phyloP scores from a whole-genome alignment of 257 asterid species.

The Euphrasia confusa region DNA sequence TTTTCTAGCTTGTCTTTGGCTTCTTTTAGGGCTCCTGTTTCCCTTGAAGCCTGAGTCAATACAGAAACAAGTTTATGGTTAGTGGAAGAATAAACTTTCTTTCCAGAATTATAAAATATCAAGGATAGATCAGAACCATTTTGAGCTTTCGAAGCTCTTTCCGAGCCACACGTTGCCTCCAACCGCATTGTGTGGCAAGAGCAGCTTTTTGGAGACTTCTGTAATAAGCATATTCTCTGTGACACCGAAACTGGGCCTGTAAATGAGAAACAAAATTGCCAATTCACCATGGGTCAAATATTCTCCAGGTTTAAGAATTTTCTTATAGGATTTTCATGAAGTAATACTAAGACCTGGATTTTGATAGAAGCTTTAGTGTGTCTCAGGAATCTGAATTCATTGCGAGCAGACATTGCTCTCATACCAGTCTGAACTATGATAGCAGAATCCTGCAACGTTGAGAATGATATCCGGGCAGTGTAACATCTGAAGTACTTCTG shows the following conservation, averaged over 20 bases:
- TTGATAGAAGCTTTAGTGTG: constrained; percentile 85
- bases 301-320: constrained; percentile 24
- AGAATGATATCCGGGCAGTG: constrained; percentile 58
- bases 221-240: constrained; percentile 59
- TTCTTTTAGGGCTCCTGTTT: constrained; percentile 94
- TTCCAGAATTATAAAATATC: constrained; percentile 22
- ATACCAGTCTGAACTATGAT: constrained; percentile 79
- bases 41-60: constrained; percentile 75
- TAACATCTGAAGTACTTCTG: constrained; percentile 84
- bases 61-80: constrained; percentile 21
- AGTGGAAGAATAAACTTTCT: constrained; percentile 19
- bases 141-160: constrained; percentile 84
- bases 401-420: constrained; percentile 86
- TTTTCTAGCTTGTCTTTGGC: constrained; percentile 96
- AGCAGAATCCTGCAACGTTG: constrained; percentile 53
- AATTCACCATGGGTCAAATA: constrained; percentile 22
- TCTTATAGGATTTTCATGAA: constrained; percentile 18
- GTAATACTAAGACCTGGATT: constrained; percentile 63
- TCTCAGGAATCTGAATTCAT: constrained; percentile 76
- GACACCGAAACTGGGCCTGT: constrained; percentile 78
- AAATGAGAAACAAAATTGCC: constrained; percentile 25
- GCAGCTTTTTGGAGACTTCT: constrained; percentile 79
- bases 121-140: constrained; percentile 58
- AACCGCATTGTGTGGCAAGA: constrained; percentile 82
- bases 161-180: constrained; percentile 88